Evolutionary conservation across 2,329 filamentous ascomycete genomes (phyloP), one percentile per base, ranked within the genome.

Genomic region (Colletotrichum graminicola): DNA sequence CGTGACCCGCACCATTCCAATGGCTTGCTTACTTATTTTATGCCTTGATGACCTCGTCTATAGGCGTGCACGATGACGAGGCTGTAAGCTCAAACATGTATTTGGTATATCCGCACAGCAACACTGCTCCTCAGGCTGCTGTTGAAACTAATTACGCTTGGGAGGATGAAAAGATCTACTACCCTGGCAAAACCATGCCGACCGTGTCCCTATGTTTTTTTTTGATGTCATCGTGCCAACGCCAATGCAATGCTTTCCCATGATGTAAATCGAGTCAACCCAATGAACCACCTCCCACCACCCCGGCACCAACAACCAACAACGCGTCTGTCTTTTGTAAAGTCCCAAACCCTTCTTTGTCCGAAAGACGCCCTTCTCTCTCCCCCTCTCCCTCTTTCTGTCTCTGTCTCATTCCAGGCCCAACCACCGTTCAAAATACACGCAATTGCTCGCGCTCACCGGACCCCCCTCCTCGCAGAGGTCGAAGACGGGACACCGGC

Each of bases 401-500:
- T n/a, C 39, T 18, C 32, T n/a, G 34, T 18, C 2, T 47, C 29
- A 47, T 54, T 47, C 69, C 12, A 49, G n/a, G 14, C 84, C 87
- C 56, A 98, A 82, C 96, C 96, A 99, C 63, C 91, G 89, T 74
- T 93, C 89, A 78, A 97, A 98, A 79, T 99, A 99, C 65, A 94
- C 92, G 81, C 96, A 99, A 62, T 92, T 97, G 74, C 90, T 92
- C 0, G 95, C 94, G 77, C 92, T 97, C 29, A 99, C 94, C 0
- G 94, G 94, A 0, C 95, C 95, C 8, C 94, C 94, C 72, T 97
- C 94, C 75, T 94, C 92, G 79, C 96, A 99, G 2, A 98, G 87
- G 69, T 96, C 92, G 79, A 97, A 97, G 2, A 98, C 95, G 0
- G 96, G 96, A 80, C 96, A 99, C 66, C 90, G 88, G 2, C 95